A percentile compares a stretch with the other conserved stretches of the same genome.
phyloP scores from a whole-genome alignment of 1,284 basidiomycete species.

The Rugosomyces carneus region DNA sequence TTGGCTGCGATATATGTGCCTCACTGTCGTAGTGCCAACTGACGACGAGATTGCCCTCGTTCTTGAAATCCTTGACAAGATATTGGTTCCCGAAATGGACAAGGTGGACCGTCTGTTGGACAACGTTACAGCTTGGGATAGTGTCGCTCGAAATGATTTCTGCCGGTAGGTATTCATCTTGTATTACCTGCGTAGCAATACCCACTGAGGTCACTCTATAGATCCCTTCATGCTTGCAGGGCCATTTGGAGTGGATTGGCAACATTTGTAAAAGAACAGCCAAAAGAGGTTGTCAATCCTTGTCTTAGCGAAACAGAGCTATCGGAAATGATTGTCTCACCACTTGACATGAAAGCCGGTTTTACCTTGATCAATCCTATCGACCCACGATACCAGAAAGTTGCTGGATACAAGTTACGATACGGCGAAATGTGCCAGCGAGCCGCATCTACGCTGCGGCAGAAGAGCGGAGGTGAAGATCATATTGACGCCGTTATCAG shows the following conservation, averaged over 20 bases:
- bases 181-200: conserved; percentile 2
- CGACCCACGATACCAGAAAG: conserved; percentile 74
- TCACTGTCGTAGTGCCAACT: conserved; percentile 49
- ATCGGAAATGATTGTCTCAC: conserved; percentile 57
- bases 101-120: conserved; percentile 64
- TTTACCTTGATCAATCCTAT: conserved; percentile 69
- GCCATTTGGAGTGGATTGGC: conserved; percentile 71
- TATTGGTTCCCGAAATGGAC: conserved; percentile 63
- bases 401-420: conserved; percentile 53
- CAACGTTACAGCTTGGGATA: conserved; percentile 58
- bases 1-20: conserved; percentile 1
- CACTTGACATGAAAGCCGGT: conserved; percentile 64
- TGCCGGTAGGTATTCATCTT: conserved; percentile 57
- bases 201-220: conserved; percentile 22
- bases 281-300: conserved; percentile 48
- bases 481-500: conserved; percentile 86
- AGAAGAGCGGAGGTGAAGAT: conserved; percentile 67
- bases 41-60: conserved; percentile 77
- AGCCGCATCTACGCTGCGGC: conserved; percentile 64
- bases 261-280: conserved; percentile 57
- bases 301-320: conserved; percentile 60
- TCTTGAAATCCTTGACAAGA: conserved; percentile 69
- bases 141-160: conserved; percentile 85
- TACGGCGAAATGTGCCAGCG: conserved; percentile 69
- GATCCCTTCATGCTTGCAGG: conserved; percentile 58